Evolutionary conservation across 768 basidiomycete genomes (phyloP), one percentile per base, ranked within the genome.

Genomic region (Coprinellus micaceus): DNA sequence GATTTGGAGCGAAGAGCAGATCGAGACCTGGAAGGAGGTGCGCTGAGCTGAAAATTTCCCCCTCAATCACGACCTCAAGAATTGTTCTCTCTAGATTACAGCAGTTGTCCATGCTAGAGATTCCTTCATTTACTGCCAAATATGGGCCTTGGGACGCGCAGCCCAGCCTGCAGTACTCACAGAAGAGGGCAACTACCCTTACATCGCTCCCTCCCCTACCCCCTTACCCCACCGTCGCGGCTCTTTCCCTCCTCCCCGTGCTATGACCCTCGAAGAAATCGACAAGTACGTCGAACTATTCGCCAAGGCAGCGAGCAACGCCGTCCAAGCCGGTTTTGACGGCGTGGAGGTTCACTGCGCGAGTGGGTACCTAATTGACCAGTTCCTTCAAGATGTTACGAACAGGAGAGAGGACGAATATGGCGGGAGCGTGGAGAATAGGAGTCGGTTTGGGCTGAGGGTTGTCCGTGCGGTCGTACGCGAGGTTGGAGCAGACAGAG

Each of bases 381-480:
- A 88, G 64, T 88, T 89, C 73, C 57, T 84, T 10, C 82, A 86
- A 61, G 72, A 78, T 25, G 64, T 73, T n/a, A 72, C 72, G 26
- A 88, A 89, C 67, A 62, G 75, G 4, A 76, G 86, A 15, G 81
- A 77, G 6, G 87, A 89, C 64, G 70, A 77, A 41, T 91, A 86
- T 65, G 89, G 89, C 0, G 89, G 89, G 2, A 78, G 77, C 44
- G 68, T 88, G 26, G 80, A 85, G 66, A 82, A 80, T 54, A 74
- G 89, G 7, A 71, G 76, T 1, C 73, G 81, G 21, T 89, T 90
- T 65, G 63, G 69, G 0, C 68, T 85, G 3, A 82, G 85, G 58
- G 71, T 86, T 40, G 64, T 82, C 5, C 74, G 80, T 39, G 82
- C 81, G 2, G 68, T 88, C 1, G 71, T 69, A 3, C 65, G 73